These are phyloP conservation scores for Fusarium sp. DNA, from an alignment of 2,329 filamentous ascomycete genomes.

Conservation along the genomic window DNA sequence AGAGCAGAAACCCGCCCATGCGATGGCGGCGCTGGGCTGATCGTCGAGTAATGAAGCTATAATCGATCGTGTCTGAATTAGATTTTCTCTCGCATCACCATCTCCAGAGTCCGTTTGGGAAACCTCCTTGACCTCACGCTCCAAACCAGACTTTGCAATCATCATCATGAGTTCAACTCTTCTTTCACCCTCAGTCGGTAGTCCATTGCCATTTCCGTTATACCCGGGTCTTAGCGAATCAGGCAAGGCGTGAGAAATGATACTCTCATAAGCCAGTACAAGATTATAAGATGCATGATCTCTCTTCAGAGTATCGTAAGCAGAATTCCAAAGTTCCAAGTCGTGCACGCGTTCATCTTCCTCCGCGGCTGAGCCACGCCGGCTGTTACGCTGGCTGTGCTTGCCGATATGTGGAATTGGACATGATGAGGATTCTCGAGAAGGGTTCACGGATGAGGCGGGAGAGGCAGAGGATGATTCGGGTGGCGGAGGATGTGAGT, in stretches of 20 bases:
- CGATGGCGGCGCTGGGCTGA: conserved; percentile 48
- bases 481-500: conserved; percentile 25
- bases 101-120: conserved; percentile 46
- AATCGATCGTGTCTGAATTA: conserved; percentile 45
- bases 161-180: conserved; percentile 46
- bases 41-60: conserved; percentile 44
- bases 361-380: conserved; percentile 22
- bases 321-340: conserved; percentile 51
- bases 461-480: conserved; percentile 21
- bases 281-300: conserved; percentile 46
- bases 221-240: conserved; percentile 47
- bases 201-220: conserved; percentile 42
- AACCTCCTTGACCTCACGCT: conserved; percentile 42
- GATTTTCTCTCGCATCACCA: conserved; percentile 44
- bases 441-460: conserved; percentile 24
- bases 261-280: conserved; percentile 52
- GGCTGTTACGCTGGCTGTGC: conserved; percentile 24
- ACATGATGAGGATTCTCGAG: conserved; percentile 32
- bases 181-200: conserved; percentile 40
- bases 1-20: conserved; percentile 53
- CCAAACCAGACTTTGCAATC: conserved; percentile 48
- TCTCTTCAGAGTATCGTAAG: conserved; percentile 50
- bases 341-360: conserved; percentile 38
- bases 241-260: conserved; percentile 51
- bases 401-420: conserved; percentile 22